phyloP scores from a whole-genome alignment of 2,329 filamentous ascomycete genomes.

The Byssoonygena ceratinophila region DNA sequence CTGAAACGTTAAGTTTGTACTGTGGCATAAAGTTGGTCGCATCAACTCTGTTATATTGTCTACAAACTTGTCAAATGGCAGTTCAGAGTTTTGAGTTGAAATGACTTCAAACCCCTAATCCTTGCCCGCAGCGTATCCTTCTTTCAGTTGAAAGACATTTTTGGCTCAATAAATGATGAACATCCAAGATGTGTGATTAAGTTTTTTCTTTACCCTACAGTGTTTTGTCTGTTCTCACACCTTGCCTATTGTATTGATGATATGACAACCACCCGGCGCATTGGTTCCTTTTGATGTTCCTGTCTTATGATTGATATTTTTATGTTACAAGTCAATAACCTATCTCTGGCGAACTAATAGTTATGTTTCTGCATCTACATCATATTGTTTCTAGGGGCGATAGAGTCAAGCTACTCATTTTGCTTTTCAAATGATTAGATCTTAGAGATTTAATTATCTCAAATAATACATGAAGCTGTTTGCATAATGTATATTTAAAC shows the following conservation, averaged over 20 bases:
- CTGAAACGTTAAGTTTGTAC: neutral
- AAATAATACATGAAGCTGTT: no score
- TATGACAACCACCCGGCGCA: neutral
- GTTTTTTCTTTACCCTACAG: neutral
- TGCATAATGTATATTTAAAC: no score
- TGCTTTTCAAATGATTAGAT: no score
- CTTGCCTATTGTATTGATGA: neutral
- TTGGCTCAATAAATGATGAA: neutral
- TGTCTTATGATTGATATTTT: neutral
- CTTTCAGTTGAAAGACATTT: neutral
- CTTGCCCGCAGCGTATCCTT: neutral
- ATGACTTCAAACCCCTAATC: no score
- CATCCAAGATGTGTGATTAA: neutral
- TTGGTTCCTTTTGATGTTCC: neutral
- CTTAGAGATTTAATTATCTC: no score
- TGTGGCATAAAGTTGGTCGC: no score
- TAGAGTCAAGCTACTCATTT: neutral
- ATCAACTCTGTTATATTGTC: no score
- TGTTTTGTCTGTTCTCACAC: neutral
- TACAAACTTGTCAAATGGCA: no score
- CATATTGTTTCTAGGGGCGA: neutral
- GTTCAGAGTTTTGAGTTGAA: no score
- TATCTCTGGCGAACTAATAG: neutral
- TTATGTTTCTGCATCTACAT: neutral
- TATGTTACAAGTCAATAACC: neutral